Conservation (phyloP, 192 early-diverging fungal species). For the Linnemannia hyalina region DNA sequence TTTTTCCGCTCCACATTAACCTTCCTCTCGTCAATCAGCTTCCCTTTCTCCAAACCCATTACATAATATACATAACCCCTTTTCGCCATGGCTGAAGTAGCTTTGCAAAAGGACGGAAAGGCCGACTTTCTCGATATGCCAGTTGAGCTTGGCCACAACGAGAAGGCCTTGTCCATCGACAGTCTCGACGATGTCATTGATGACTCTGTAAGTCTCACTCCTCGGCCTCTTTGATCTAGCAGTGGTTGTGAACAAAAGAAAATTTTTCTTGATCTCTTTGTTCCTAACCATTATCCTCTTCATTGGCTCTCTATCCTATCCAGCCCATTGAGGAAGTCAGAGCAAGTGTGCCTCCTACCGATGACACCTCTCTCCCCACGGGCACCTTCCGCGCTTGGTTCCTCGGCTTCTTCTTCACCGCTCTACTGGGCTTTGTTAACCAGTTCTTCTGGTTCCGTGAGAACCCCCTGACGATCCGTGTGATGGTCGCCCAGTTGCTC, state of each 20-base stretch:
- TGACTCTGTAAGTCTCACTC: slow-evolving; percentile 51
- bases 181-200: slow-evolving; percentile 43
- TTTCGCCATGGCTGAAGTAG: slow-evolving; percentile 30
- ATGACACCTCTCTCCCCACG: slow-evolving; percentile 73
- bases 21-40: not conserved
- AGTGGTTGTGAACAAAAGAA: not conserved
- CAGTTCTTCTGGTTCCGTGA: slow-evolving; percentile 92
- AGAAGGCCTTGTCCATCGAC: slow-evolving; percentile 28
- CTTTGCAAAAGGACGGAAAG: slow-evolving; percentile 32
- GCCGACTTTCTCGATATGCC: slow-evolving; percentile 17
- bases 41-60: not conserved
- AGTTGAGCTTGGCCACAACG: slow-evolving; percentile 26
- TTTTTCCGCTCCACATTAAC: not conserved
- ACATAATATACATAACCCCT: not conserved
- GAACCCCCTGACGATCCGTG: slow-evolving; percentile 77
- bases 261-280: no score
- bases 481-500: slow-evolving; percentile 80
- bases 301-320: not conserved
- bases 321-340: slow-evolving; percentile 81
- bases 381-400: slow-evolving; percentile 82
- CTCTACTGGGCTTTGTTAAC: slow-evolving; percentile 76
- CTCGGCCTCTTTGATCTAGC: not conserved
- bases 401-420: slow-evolving; percentile 77
- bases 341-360: slow-evolving; percentile 76
- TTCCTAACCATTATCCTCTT: not conserved